Percentiles rank a stretch among this genome's conserved stretches.
phyloP scores from a whole-genome alignment of 108 stramenopile species.

The Nannochloropsis oceanica region DNA sequence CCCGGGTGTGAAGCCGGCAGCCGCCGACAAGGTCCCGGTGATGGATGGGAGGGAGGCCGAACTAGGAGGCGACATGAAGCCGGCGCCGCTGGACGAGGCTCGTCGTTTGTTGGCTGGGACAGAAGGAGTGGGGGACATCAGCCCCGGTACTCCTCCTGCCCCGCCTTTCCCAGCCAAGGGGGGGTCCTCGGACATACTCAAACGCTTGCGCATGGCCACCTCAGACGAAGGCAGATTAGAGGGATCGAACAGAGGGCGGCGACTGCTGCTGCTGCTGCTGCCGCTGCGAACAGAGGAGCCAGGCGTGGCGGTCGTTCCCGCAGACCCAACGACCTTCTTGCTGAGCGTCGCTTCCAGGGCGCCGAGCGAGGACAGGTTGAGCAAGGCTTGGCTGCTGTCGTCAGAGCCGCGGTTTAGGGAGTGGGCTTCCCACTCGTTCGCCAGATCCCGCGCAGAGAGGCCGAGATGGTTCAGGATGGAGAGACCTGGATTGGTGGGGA shows the following conservation, averaged over 20 bases:
- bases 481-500: neutral
- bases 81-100: neutral
- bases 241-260: neutral
- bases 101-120: neutral
- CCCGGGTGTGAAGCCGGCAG: neutral
- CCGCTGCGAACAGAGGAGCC: neutral
- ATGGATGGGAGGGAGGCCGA: neutral
- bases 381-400: neutral
- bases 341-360: neutral
- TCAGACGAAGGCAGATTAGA: neutral
- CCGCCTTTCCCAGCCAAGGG: neutral
- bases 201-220: neutral
- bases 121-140: neutral
- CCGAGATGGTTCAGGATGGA: neutral
- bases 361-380: neutral
- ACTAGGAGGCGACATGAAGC: neutral
- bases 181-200: neutral
- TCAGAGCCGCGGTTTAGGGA: constrained; percentile 2
- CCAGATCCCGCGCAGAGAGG: constrained; percentile 13
- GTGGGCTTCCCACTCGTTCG: constrained; percentile 16
- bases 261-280: neutral
- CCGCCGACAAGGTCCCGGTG: neutral
- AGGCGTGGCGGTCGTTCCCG: neutral
- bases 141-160: neutral
- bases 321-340: neutral